Evolutionary conservation across 1,284 basidiomycete genomes (phyloP), one percentile per base, ranked within the genome.

Genomic region (Neolentinus lepideus): DNA sequence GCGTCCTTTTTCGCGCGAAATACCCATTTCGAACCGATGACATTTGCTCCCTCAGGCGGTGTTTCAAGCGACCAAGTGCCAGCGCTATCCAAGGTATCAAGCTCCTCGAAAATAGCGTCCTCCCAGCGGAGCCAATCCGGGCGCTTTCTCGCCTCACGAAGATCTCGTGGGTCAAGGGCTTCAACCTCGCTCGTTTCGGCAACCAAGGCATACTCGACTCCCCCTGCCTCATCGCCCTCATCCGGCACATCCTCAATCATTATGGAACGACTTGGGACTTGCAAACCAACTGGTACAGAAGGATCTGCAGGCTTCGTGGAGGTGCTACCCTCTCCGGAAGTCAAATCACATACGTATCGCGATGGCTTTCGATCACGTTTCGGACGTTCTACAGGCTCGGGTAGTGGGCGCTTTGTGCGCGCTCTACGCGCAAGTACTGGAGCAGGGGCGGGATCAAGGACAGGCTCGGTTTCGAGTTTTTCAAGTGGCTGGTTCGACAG

Each of bases 1-100:
- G 52, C 72, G n/a, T n/a, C n/a, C 63, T 8, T 56, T 57, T 76
- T 76, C 38, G 48, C 54, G 27, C 59, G 63, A 58, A 69, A 71
- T 11, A 72, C 68, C 65, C 67, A 73, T 43, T 62, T 61, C 9
- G 51, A 63, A 21, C 61, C 64, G 9, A 73, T 54, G 10, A 65
- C 51, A 24, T 68, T 65, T 3, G 52, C 58, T 2, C 51, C 61
- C 4, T 43, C 16, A 0, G 68, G 69, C 0, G 58, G 48, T 0
- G 59, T 25, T 12, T 63, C 63, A 19, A 68, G 31, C 1, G 35
- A 46, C 64, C 66, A 71, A 1, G 66, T 68, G 1, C 56, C 56
- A 36, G 61, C 62, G 16, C 48, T 53, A 3, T 57, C 51, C 10
- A 69, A 57, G 1, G 52, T 58, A 2, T 56, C 52, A 11, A 71